Evolutionary conservation across 176 grass and related monocot species (phyloP).

Genomic region (Alloteropsis semialata): DNA sequence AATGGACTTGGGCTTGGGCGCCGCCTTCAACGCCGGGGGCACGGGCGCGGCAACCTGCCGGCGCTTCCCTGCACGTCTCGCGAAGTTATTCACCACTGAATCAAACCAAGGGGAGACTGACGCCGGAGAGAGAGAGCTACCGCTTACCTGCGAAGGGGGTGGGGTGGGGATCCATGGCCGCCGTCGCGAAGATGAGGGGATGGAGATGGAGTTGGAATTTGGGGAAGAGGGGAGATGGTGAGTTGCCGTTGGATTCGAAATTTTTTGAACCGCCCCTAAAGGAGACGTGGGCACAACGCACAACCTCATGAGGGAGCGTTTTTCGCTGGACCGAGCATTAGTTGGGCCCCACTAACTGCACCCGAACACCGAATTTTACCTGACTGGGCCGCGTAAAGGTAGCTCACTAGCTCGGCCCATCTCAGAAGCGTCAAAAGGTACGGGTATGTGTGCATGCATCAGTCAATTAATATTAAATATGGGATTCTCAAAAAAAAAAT

Average conservation of each 20-base stretch:
- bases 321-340: background rate
- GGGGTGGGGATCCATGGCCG: slow-evolving; percentile 48
- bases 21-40: background rate
- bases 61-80: slow-evolving; percentile 28
- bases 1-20: slow-evolving; percentile 29
- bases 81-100: background rate
- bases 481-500: too few relatives aligned
- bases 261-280: slow-evolving; percentile 34
- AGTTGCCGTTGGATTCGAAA: slow-evolving; percentile 42
- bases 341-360: background rate
- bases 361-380: background rate
- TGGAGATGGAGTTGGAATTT: background rate
- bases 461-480: too few relatives aligned
- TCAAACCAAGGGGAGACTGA: background rate
- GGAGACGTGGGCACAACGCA: background rate
- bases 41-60: slow-evolving; percentile 2
- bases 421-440: too few relatives aligned
- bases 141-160: slow-evolving; percentile 45
- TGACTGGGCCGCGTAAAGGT: background rate
- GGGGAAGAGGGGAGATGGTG: background rate
- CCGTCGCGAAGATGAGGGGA: background rate
- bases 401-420: too few relatives aligned
- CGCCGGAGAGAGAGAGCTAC: background rate
- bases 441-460: too few relatives aligned
- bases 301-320: background rate